Conservation (phyloP, 2,329 filamentous ascomycete genomes). For the Neopestalotiopsis rosae region DNA sequence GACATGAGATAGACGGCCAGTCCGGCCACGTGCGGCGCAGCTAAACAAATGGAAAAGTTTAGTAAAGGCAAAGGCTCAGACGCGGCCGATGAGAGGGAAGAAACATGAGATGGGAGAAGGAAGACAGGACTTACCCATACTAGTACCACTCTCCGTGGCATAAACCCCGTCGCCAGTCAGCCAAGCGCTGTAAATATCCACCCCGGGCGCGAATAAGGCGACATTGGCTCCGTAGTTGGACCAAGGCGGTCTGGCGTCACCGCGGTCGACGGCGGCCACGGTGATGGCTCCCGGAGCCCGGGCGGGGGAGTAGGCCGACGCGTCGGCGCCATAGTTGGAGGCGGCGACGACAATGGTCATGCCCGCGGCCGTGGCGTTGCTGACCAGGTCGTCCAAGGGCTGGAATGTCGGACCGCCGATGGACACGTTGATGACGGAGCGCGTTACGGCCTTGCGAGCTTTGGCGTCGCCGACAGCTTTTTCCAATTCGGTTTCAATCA, state of each 20-base stretch:
- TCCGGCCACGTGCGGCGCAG: slow-evolving; percentile 33
- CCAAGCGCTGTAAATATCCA: slow-evolving; percentile 30
- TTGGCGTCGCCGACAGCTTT: slow-evolving; percentile 33
- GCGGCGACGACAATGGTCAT: slow-evolving; percentile 34
- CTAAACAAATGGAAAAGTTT: slow-evolving; percentile 6
- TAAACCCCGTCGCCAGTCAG: slow-evolving; percentile 25
- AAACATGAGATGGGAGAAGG: background rate
- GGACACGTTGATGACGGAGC: slow-evolving; percentile 37
- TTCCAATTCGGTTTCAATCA: background rate
- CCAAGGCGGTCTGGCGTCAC: slow-evolving; percentile 28
- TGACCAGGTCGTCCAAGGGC: slow-evolving; percentile 28
- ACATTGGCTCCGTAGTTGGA: slow-evolving; percentile 34
- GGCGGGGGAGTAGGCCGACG: slow-evolving; percentile 30
- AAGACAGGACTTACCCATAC: slow-evolving; percentile 25
- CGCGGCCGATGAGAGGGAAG: background rate
- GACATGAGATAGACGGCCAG: slow-evolving; percentile 32
- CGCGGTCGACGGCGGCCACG: slow-evolving; percentile 29
- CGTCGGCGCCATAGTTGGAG: slow-evolving; percentile 31
- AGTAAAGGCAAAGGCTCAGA: background rate
- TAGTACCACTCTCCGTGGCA: slow-evolving; percentile 29
- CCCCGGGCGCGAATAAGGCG: slow-evolving; percentile 33
- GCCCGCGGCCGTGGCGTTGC: slow-evolving; percentile 25
- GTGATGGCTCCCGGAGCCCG: slow-evolving; percentile 30
- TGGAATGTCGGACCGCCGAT: slow-evolving; percentile 26
- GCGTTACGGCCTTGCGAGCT: slow-evolving; percentile 22